phyloP scores from a whole-genome alignment of 306 rosid species.

The Argentina anserina region DNA sequence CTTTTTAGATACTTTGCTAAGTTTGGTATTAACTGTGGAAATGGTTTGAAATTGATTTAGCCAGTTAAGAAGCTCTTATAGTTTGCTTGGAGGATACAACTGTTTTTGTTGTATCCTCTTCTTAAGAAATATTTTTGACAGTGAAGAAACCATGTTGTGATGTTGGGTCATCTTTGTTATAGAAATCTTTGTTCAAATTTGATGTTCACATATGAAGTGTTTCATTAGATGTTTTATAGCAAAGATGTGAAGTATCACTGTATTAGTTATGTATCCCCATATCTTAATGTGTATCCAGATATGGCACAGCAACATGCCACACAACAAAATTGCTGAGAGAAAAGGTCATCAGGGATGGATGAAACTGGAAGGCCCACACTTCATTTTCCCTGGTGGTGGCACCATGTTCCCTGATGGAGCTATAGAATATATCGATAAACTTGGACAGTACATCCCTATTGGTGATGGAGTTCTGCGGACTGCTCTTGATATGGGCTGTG shows the following conservation, averaged over 20 bases:
- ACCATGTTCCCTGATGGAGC: conserved; percentile 99
- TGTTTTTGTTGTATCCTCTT: neutral
- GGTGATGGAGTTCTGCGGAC: conserved; percentile 69
- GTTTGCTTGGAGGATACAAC: neutral
- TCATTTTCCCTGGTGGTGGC: conserved; percentile 99
- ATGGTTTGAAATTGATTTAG: neutral
- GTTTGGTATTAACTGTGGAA: neutral
- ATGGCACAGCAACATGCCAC: conserved; percentile 96
- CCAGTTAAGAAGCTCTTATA: neutral
- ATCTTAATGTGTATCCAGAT: conserved; percentile 46
- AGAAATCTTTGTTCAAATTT: neutral
- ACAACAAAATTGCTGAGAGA: conserved; percentile 93
- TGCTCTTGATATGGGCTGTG: conserved; percentile 99
- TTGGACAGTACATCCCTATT: conserved; percentile 85
- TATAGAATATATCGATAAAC: conserved; percentile 82
- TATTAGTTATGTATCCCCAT: conserved; percentile 5
- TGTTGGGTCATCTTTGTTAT: neutral
- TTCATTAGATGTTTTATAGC: neutral
- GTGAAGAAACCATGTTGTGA: neutral
- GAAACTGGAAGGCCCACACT: conserved; percentile 80
- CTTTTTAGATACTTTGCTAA: neutral
- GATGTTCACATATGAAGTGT: neutral
- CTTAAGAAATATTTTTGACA: neutral
- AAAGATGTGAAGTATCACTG: neutral
- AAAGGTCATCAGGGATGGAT: conserved; percentile 99